Conservation (phyloP, 139 green algal species). For the Chlorella sp. region DNA sequence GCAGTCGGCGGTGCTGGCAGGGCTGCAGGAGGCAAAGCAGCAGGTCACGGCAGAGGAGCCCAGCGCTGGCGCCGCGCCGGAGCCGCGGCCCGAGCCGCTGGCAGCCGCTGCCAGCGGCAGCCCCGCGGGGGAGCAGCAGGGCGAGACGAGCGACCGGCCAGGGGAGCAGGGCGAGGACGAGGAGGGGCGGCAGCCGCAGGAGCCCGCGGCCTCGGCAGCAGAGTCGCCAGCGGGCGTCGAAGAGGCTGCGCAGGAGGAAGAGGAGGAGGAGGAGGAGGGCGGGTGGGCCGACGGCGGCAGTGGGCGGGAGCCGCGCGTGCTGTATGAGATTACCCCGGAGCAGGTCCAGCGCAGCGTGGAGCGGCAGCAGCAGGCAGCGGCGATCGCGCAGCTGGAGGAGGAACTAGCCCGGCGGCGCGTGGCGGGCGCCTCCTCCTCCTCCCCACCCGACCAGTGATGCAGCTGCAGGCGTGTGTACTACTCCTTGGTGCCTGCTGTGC, state of each 20-base stretch:
- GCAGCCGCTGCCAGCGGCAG: not conserved
- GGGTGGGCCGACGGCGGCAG: not conserved
- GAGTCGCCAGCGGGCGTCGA: no score
- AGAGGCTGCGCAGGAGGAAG: not conserved
- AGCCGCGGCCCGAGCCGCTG: not conserved
- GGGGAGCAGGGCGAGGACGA: not conserved
- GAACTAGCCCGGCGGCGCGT: not conserved
- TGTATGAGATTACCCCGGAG: slow-evolving; percentile 38
- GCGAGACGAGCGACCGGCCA: not conserved
- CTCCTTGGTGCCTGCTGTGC: no score
- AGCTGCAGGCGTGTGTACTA: no score
- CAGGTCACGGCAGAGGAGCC: no score
- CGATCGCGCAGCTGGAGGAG: not conserved
- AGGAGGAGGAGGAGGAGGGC: slow-evolving; percentile 13
- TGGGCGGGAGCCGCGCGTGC: slow-evolving; percentile 2
- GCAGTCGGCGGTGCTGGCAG: slow-evolving; percentile 25
- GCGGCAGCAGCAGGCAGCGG: slow-evolving; percentile 1
- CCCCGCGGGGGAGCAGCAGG: not conserved
- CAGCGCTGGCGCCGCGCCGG: not conserved
- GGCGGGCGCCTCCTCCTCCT: not conserved
- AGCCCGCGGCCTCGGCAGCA: no score
- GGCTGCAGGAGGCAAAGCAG: slow-evolving; percentile 18
- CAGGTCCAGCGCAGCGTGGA: slow-evolving; percentile 32
- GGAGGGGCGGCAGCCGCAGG: not conserved
- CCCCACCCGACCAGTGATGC: no score